phyloP scores from a whole-genome alignment of 2,329 filamentous ascomycete species.

The Hymenoscyphus infarciens region DNA sequence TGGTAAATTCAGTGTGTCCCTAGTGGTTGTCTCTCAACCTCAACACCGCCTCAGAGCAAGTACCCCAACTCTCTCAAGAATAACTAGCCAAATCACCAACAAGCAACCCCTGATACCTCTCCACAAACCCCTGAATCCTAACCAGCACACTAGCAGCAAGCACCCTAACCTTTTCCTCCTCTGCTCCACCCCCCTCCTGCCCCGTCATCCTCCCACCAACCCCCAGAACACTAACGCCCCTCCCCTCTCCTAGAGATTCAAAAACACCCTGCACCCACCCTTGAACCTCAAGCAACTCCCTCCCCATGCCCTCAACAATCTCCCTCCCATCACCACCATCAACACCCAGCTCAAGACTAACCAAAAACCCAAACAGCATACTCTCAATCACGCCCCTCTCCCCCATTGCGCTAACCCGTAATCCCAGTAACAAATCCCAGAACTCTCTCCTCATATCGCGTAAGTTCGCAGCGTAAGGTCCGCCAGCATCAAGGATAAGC shows the following conservation, averaged over 20 bases:
- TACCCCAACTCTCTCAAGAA: not conserved
- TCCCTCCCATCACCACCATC: slow-evolving; percentile 71
- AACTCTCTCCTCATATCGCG: slow-evolving; percentile 80
- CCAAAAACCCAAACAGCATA: slow-evolving; percentile 73
- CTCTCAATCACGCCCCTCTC: slow-evolving; percentile 69
- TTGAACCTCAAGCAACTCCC: slow-evolving; percentile 78
- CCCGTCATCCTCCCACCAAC: slow-evolving; percentile 37
- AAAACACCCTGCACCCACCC: slow-evolving; percentile 83
- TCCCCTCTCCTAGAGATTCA: slow-evolving; percentile 41
- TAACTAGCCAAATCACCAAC: slow-evolving; percentile 63
- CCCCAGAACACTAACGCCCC: not conserved
- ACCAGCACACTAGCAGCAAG: slow-evolving; percentile 75
- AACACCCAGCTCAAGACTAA: slow-evolving; percentile 77
- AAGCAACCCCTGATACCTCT: slow-evolving; percentile 73
- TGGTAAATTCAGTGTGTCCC: too few species aligned
- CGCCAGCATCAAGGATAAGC: slow-evolving; percentile 76
- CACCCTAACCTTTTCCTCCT: slow-evolving; percentile 78
- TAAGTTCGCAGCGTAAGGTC: slow-evolving; percentile 71
- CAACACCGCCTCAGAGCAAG: too few species aligned
- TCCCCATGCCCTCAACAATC: slow-evolving; percentile 70
- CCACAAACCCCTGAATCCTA: slow-evolving; percentile 74
- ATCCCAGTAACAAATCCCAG: slow-evolving; percentile 73
- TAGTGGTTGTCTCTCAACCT: too few species aligned
- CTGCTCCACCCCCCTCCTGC: slow-evolving; percentile 59
- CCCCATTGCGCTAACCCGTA: slow-evolving; percentile 57